Evolutionary conservation across 179 eudicot genomes (phyloP), one percentile per base, ranked within the genome.

Genomic region (Corrigiola litoralis): DNA sequence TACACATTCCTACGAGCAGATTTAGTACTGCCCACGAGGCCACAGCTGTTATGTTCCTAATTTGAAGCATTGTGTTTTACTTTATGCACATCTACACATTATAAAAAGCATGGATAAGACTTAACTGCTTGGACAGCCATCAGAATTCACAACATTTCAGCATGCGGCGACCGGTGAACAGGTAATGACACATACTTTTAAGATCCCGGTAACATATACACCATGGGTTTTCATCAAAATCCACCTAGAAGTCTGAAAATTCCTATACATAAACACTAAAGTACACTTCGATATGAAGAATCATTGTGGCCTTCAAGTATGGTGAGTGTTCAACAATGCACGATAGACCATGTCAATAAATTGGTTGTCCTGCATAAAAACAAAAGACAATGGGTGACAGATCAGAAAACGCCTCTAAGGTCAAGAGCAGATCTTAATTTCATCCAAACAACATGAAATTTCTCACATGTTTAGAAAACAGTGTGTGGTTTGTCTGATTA

Each of bases 271-370:
- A 49, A 57, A 27, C 48, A 18, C 71, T 44, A 21, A 11, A 53
- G 12, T 68, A 72, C 40, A 62, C 73, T 25, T 50, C 53, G 34
- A 61, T 6, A 11, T 4, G 4, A 31, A n/a, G 6, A 45, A 58
- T 42, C 27, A 48, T 28, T 23, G 6, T 23, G 48, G 28, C 67
- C 44, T 56, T 68, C 68, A 81, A 17, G 80, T 74, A 32, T 73
- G 82, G 53, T 88, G 88, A 24, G 88, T 74, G 51, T 82, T 85
- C 75, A 82, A 51, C 73, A 90, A 25, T 11, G 88, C 89, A 61
- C 72, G 87, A 68, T 84, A 75, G 54, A 90, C 77, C 85, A 85
- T 77, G 81, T 90, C 97, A 28, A 88, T 82, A 68, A 90, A 85
- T 61, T 86, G 95, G 67, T 88, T 68, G 53, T 90, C 97, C 95